Conservation (phyloP, 108 stramenopile genomes). For the Bacterosira constricta region DNA sequence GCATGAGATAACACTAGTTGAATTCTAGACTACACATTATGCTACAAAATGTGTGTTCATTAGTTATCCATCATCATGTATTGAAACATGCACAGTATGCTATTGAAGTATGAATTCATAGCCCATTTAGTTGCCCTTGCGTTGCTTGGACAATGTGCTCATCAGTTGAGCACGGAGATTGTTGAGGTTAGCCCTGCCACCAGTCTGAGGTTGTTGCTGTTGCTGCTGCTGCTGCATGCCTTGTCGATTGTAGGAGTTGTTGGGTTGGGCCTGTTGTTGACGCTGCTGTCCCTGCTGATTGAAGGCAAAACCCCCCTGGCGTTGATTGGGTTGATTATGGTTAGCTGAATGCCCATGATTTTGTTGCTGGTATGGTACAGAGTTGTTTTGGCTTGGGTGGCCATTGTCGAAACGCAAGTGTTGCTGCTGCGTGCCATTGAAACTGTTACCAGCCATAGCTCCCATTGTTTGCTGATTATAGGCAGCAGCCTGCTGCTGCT, state of each 20-base stretch:
- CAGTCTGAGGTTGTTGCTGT: conserved; percentile 30
- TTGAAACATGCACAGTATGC: not conserved
- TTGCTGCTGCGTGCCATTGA: conserved; percentile 21
- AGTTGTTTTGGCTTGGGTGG: not conserved
- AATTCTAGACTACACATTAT: too few relatives aligned
- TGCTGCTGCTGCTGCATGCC: conserved; percentile 21
- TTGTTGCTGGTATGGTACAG: conserved; percentile 20
- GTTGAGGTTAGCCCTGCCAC: conserved; percentile 45
- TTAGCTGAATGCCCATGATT: conserved; percentile 5
- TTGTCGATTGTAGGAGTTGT: conserved; percentile 32
- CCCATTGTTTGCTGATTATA: conserved; percentile 38
- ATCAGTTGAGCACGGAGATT: conserved; percentile 82
- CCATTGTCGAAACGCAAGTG: not conserved
- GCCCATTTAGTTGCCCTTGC: conserved; percentile 25
- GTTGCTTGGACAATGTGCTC: conserved; percentile 76
- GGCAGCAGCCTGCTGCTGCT: conserved; percentile 17
- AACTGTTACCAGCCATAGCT: conserved; percentile 12
- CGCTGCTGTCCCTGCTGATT: conserved; percentile 42
- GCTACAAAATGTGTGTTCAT: too few relatives aligned
- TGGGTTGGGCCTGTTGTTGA: conserved; percentile 22
- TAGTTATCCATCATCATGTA: too few relatives aligned
- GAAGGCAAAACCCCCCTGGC: conserved; percentile 28
- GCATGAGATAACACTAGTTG: too few relatives aligned
- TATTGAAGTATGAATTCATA: conserved; percentile 3
- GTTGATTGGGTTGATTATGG: conserved; percentile 1